Percentiles rank a stretch among this genome's conserved stretches.
Conservation (phyloP, 2,329 filamentous ascomycete genomes). For the Pseudocercospora fijiensis region DNA sequence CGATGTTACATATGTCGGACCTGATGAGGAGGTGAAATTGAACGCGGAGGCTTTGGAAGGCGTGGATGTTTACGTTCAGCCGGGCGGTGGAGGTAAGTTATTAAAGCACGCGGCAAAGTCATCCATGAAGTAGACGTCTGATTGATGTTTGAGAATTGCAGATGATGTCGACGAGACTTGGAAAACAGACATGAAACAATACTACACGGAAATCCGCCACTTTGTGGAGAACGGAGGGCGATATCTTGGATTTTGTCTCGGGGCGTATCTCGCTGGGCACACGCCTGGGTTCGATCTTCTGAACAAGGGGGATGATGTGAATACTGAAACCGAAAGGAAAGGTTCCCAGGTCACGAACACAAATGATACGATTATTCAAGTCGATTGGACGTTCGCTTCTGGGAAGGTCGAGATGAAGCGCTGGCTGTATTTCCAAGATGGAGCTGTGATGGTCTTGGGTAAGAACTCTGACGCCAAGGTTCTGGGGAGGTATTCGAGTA, state of each 20-base stretch:
- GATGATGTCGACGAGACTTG: constrained; percentile 21
- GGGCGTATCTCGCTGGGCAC: constrained; percentile 26
- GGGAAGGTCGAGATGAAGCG: constrained; percentile 19
- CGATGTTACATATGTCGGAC: constrained; percentile 24
- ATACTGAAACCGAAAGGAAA: constrained; percentile 15
- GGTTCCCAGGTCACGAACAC: constrained; percentile 21
- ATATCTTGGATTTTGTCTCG: constrained; percentile 29
- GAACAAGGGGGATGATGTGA: constrained; percentile 17
- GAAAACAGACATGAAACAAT: constrained; percentile 19
- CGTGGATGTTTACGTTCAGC: constrained; percentile 24
- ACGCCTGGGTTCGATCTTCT: constrained; percentile 23
- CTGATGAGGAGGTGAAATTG: constrained; percentile 22
- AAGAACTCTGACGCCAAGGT: constrained; percentile 19
- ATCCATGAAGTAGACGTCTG: too few species aligned
- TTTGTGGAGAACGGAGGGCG: constrained; percentile 26
- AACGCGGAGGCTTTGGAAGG: constrained; percentile 18
- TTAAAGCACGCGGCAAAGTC: too few species aligned
- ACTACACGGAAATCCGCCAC: constrained; percentile 19
- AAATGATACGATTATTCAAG: constrained; percentile 26
- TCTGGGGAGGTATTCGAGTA: constrained; percentile 26
- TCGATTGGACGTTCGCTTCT: constrained; percentile 26
- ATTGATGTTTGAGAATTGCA: constrained; percentile 4
- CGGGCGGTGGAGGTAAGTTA: constrained; percentile 27
- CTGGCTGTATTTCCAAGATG: constrained; percentile 31
- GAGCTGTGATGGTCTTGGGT: constrained; percentile 17